A percentile compares a stretch with the other conserved stretches of the same genome.
Evolutionary conservation across 2,329 filamentous ascomycete genomes (phyloP).

Genomic region (Pseudogymnoascus sp.): DNA sequence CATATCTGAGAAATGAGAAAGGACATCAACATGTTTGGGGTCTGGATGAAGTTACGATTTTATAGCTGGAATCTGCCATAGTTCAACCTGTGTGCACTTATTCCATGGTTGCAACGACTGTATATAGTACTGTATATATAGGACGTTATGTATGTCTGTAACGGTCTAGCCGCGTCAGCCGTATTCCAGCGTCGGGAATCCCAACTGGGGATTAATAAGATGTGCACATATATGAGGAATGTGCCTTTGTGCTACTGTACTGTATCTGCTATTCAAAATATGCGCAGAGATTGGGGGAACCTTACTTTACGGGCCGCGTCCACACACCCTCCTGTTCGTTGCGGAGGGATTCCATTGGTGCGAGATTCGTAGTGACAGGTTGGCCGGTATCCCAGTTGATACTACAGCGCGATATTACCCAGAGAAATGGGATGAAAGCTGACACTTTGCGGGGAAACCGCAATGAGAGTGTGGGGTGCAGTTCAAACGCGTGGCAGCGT

Average conservation of each 20-base stretch:
- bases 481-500: neutral
- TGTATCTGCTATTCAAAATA: neutral
- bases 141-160: neutral
- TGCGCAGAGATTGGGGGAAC: neutral
- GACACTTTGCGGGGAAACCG: neutral
- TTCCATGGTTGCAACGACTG: neutral
- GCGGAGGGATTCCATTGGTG: neutral
- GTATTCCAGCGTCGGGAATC: too few species aligned
- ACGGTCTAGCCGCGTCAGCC: neutral
- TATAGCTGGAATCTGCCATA: neutral
- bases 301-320: neutral
- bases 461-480: neutral
- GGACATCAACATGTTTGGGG: neutral
- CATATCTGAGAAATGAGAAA: conserved; percentile 14
- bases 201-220: too few species aligned
- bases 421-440: neutral
- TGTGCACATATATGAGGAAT: neutral
- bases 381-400: neutral
- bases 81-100: neutral
- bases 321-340: neutral
- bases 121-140: neutral
- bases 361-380: neutral
- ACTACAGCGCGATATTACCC: neutral
- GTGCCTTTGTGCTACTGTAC: neutral
- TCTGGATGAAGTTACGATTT: neutral